Base-by-base conservation (phyloP, 1,284 basidiomycete species). In the Tilletia caries region DNA sequence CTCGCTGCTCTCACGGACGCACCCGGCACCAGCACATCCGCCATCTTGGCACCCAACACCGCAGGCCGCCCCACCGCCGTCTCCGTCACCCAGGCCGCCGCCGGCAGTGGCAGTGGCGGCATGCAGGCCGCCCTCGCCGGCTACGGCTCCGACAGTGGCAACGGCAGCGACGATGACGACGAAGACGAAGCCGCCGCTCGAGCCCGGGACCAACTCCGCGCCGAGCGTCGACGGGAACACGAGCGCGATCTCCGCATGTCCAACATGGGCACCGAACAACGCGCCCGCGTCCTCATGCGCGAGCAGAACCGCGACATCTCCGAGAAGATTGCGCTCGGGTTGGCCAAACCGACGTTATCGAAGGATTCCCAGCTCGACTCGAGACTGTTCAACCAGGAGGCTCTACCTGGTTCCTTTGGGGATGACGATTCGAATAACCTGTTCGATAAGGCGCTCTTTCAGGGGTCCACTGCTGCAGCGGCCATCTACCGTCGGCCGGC, bases 191-290 rank as follows among this genome's bases (percentile, higher is more conserved):
- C 92, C 66, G 91, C 92, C 8, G 90, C 90, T 66, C 88, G 88
- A 80, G 88, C 96, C 79, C 89, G 96, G 66, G 95, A 98, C 83
- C 86, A 91, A 75, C 93, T 98, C 88, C 89, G 95, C 67, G 86
- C 88, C 67, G 94, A 98, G 87, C 94, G 97, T 86, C 88, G 92
- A 79, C 88, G 90, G 70, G 93, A 98, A 83, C 89, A 95, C 43
- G 95, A 98, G 86, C 90, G 95, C 67, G 95, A 99, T 85, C 89
- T 98, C 90, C 88, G 96, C 70, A 96, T 98, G 94, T 94, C 89
- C 84, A 98, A 98, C 82, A 99, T 99, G 96, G 96, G 96, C 44
- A 90, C 90, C 43, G 96, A 98, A 85, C 92, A 93, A 83, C 89
- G 96, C 5, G 94, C 96, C 29, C 96, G 96, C 86, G 90, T 93